Conservation (phyloP, 1,139 yeast species). For the Tardiomyces depauwii region DNA sequence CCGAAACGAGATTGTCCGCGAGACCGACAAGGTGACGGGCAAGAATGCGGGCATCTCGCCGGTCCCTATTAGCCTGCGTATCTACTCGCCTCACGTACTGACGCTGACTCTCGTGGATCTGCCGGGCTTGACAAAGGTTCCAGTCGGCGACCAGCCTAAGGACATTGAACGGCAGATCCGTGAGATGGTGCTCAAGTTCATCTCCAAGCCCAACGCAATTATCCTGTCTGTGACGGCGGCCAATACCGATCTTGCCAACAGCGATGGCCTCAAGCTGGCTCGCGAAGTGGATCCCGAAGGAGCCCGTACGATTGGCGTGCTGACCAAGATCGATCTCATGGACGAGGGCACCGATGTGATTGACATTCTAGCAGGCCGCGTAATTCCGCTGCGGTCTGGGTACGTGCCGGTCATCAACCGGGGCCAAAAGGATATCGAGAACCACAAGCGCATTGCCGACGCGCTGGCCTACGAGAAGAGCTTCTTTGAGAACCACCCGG, state of each 20-base stretch:
- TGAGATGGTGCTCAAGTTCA: slow-evolving; percentile 87
- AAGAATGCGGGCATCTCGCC: slow-evolving; percentile 85
- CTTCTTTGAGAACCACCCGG: slow-evolving; percentile 83
- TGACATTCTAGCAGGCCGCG: slow-evolving; percentile 90
- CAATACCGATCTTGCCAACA: slow-evolving; percentile 91
- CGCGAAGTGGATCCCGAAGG: slow-evolving; percentile 98
- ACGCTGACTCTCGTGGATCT: slow-evolving; percentile 92
- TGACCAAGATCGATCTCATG: slow-evolving; percentile 94
- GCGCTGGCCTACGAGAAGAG: slow-evolving; percentile 73
- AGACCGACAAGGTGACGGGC: slow-evolving; percentile 91
- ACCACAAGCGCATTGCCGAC: slow-evolving; percentile 72
- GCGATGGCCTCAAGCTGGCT: slow-evolving; percentile 91
- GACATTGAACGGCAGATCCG: slow-evolving; percentile 91
- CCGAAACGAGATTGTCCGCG: slow-evolving; percentile 79
- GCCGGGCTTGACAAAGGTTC: slow-evolving; percentile 96
- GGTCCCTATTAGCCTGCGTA: slow-evolving; percentile 82
- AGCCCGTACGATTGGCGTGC: slow-evolving; percentile 85
- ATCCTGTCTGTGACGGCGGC: slow-evolving; percentile 92
- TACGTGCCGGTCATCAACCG: slow-evolving; percentile 95
- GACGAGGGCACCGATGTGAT: slow-evolving; percentile 96
- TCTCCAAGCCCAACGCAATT: slow-evolving; percentile 91
- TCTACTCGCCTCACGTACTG: slow-evolving; percentile 91
- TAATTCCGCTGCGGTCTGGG: slow-evolving; percentile 88
- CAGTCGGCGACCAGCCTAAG: slow-evolving; percentile 97
- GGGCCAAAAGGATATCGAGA: slow-evolving; percentile 92